phyloP scores from a whole-genome alignment of 345 rosid species.

The Iberis pinnata region DNA sequence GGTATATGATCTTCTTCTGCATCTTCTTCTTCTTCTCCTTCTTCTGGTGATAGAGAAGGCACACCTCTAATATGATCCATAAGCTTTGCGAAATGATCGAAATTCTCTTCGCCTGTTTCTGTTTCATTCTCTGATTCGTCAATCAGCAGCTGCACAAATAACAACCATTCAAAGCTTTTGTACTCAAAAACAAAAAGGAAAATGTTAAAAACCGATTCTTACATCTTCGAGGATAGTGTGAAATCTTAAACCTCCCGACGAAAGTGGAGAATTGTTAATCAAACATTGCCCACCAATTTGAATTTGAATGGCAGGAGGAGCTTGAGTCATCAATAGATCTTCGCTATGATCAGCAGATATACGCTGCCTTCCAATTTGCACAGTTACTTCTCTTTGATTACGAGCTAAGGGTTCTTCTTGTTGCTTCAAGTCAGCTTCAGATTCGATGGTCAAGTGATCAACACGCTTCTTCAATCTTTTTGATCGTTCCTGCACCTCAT shows the following conservation, averaged over 20 bases:
- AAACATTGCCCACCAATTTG: conserved; percentile 15
- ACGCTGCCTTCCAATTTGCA: conserved; percentile 27
- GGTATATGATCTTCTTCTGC: conserved; percentile 23
- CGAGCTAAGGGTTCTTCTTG: conserved; percentile 17
- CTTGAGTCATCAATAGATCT: conserved; percentile 26
- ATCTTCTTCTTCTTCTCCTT: conserved; percentile 20
- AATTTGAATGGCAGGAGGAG: conserved; percentile 19
- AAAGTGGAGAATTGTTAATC: conserved; percentile 24
- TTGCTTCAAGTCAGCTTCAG: conserved; percentile 30
- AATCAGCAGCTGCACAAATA: conserved; percentile 11
- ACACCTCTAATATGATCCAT: conserved; percentile 17
- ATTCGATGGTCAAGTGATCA: conserved; percentile 45
- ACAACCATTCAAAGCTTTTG: conserved; percentile 3
- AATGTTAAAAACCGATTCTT: background rate
- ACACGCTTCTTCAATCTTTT: conserved; percentile 41
- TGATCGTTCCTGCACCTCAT: conserved; percentile 34
- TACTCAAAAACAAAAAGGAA: conserved; percentile 3
- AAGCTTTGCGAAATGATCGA: conserved; percentile 19
- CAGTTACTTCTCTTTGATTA: conserved; percentile 17
- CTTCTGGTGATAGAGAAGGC: conserved; percentile 9
- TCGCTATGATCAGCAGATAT: conserved; percentile 26
- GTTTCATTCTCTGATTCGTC: conserved; percentile 21
- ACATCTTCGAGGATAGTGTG: conserved; percentile 21
- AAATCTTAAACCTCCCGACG: conserved; percentile 31
- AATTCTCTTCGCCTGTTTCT: conserved; percentile 12